Percentiles rank a stretch among this genome's conserved stretches.
Evolutionary conservation across 2,329 filamentous ascomycete species (phyloP).

Genomic region (Seiridium unicorne): DNA sequence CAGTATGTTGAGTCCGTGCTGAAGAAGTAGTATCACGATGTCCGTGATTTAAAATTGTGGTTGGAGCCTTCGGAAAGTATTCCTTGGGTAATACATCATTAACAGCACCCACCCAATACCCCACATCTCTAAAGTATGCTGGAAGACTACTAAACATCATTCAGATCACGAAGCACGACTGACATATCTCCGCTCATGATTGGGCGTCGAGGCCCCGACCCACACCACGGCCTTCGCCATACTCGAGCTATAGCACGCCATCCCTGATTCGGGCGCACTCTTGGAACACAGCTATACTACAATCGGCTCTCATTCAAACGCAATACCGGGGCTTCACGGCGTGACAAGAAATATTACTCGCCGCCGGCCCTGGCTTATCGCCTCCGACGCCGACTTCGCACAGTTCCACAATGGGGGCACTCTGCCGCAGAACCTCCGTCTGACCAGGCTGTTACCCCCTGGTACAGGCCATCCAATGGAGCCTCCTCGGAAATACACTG

Average conservation of each 20-base stretch:
- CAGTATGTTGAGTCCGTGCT: background rate
- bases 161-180: background rate
- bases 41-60: too few relatives aligned
- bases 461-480: background rate
- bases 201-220: background rate
- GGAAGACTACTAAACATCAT: background rate
- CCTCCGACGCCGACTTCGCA: conserved; percentile 3
- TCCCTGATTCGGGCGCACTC: background rate
- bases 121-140: background rate
- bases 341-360: conserved; percentile 13
- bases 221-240: conserved; percentile 4
- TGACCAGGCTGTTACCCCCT: too few relatives aligned
- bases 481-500: background rate
- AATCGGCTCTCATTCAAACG: conserved; percentile 7
- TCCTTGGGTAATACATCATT: background rate
- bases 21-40: too few relatives aligned
- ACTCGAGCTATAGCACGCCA: conserved; percentile 4
- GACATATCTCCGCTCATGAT: background rate
- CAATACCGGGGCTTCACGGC: conserved; percentile 15
- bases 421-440: too few relatives aligned
- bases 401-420: background rate
- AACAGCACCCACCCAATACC: background rate
- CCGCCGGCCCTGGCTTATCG: background rate
- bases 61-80: too few relatives aligned
- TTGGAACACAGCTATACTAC: background rate